Evolutionary conservation across 805 yeast genomes (phyloP).

Genomic region (Cyberlindnera japonica): DNA sequence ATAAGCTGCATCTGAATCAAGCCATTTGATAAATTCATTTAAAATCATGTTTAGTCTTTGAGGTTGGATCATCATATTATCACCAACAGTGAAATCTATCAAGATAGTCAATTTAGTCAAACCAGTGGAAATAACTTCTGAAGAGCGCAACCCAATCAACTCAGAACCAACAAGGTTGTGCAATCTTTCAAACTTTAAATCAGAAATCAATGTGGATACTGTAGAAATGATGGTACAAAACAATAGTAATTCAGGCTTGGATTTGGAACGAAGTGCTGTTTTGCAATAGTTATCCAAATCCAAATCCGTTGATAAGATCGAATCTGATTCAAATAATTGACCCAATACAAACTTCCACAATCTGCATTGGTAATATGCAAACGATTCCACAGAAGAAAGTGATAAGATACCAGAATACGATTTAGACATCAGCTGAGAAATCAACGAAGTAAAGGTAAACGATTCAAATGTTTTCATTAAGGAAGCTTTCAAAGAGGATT

Average conservation of each 20-base stretch:
- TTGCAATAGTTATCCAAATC: slow-evolving; percentile 33
- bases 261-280: slow-evolving; percentile 32
- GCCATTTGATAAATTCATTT: slow-evolving; percentile 50
- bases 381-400: not conserved
- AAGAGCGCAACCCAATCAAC: slow-evolving; percentile 48
- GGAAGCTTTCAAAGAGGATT: not conserved
- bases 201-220: slow-evolving; percentile 33
- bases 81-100: slow-evolving; percentile 36
- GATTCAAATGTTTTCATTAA: slow-evolving; percentile 12
- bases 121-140: slow-evolving; percentile 41
- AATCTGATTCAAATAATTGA: slow-evolving; percentile 22
- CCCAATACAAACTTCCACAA: slow-evolving; percentile 32
- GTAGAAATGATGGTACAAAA: slow-evolving; percentile 34
- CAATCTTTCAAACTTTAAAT: slow-evolving; percentile 43
- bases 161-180: slow-evolving; percentile 66
- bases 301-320: slow-evolving; percentile 24
- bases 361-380: slow-evolving; percentile 34
- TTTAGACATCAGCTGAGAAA: slow-evolving; percentile 17
- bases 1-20: slow-evolving; percentile 59
- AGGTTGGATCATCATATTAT: slow-evolving; percentile 44
- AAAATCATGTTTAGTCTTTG: slow-evolving; percentile 65
- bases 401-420: slow-evolving; percentile 7
- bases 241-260: slow-evolving; percentile 24
- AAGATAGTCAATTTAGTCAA: slow-evolving; percentile 46
- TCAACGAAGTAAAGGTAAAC: slow-evolving; percentile 22